Percentiles rank a stretch among this genome's conserved stretches.
Conservation (phyloP, 441 rosid species). For the Euphorbia celastroides region DNA sequence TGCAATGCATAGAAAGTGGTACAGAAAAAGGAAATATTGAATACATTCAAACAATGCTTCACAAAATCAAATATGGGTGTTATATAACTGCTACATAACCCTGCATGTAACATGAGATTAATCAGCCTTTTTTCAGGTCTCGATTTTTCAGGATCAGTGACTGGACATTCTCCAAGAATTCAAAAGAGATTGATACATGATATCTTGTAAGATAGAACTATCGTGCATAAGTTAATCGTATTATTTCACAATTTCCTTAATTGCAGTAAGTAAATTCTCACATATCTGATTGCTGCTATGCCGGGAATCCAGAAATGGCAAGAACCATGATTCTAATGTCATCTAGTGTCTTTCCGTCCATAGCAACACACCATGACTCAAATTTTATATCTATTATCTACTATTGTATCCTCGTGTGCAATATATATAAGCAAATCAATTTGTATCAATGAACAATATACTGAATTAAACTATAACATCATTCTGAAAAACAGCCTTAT, state of each 20-base stretch:
- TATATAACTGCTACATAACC: neutral
- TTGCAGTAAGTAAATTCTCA: neutral
- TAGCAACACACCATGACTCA: neutral
- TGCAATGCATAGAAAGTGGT: neutral
- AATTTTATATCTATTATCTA: neutral
- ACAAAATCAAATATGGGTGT: neutral
- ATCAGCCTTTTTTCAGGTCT: neutral
- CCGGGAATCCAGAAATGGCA: neutral
- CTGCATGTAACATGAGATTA: neutral
- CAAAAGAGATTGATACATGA: neutral
- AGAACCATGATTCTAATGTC: neutral
- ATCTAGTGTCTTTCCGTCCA: neutral
- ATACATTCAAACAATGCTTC: neutral
- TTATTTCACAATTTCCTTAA: no score
- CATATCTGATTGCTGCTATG: neutral
- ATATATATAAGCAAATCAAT: neutral
- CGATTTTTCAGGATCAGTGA: neutral
- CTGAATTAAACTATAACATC: conserved; percentile 7
- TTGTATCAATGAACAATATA: conserved; percentile 2
- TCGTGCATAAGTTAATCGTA: no score
- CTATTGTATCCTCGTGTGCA: neutral
- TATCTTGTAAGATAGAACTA: neutral
- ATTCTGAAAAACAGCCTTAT: neutral
- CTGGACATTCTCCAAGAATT: neutral
- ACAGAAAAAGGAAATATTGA: neutral